Percentiles rank a stretch among this genome's conserved stretches.
Evolutionary conservation across 2,329 filamentous ascomycete species (phyloP).

Genomic region (Fonsecaea pugnacius): DNA sequence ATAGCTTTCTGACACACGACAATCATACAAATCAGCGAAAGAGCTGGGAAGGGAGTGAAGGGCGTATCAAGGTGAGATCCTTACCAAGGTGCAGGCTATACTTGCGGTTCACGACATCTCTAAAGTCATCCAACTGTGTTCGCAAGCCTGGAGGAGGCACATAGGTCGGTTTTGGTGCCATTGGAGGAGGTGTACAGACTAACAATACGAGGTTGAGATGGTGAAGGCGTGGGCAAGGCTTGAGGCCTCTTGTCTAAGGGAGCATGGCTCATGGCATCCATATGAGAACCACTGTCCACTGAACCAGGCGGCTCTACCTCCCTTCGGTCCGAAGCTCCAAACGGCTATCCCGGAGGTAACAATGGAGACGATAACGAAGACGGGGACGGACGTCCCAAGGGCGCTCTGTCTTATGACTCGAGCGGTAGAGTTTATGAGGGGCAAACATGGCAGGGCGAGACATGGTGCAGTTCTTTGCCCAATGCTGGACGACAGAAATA

Average conservation of each 20-base stretch:
- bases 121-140: conserved; percentile 2
- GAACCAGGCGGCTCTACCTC: background rate
- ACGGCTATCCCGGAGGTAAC: background rate
- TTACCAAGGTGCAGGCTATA: background rate
- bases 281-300: background rate
- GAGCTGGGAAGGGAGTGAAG: background rate
- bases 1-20: conserved; percentile 23
- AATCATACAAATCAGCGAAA: background rate
- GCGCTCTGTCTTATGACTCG: too few relatives aligned
- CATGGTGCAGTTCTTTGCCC: too few relatives aligned
- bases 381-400: too few relatives aligned
- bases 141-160: background rate
- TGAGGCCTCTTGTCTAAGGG: background rate
- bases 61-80: background rate
- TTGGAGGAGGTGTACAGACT: background rate
- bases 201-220: background rate
- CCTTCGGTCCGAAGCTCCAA: background rate
- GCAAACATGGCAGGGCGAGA: too few relatives aligned
- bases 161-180: conserved; percentile 2
- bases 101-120: background rate
- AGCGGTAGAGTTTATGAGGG: too few relatives aligned
- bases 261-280: background rate
- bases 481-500: too few relatives aligned
- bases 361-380: background rate
- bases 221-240: background rate